Evolutionary conservation across 129 eudicot genomes (phyloP).

Genomic region (Escallonia herrerae): DNA sequence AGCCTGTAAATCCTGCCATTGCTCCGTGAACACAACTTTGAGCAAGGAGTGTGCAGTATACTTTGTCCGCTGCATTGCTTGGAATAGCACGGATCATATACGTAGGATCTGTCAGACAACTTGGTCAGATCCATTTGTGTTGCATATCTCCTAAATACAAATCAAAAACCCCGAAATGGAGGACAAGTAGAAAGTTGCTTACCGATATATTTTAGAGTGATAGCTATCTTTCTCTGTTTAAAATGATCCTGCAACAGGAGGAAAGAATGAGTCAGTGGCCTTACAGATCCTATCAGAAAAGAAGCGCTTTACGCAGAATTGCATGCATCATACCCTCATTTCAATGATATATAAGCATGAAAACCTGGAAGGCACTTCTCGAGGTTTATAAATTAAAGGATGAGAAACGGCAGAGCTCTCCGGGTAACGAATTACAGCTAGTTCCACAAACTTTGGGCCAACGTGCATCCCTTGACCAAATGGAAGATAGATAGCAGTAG

Average conservation of each 20-base stretch:
- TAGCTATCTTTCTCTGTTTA: conserved; percentile 29
- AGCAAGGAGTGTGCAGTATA: conserved; percentile 31
- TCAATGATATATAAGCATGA: no score
- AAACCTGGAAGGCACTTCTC: no score
- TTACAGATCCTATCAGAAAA: not conserved
- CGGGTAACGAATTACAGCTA: no score
- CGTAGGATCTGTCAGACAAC: conserved; percentile 22
- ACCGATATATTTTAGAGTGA: conserved; percentile 88
- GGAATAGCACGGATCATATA: conserved; percentile 34
- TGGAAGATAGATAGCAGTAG: no score
- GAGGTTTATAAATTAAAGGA: no score
- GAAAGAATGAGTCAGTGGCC: conserved; percentile 10
- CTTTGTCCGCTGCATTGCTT: conserved; percentile 29
- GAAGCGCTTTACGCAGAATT: no score
- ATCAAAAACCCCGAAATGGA: not conserved
- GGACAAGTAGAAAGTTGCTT: not conserved
- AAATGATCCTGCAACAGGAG: conserved; percentile 56
- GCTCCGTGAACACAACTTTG: conserved; percentile 34
- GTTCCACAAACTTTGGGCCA: no score
- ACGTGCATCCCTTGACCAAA: no score
- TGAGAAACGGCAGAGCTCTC: no score
- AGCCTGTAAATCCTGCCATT: conserved; percentile 37
- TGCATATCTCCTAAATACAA: not conserved
- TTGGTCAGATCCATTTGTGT: not conserved
- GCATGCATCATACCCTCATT: no score